These are phyloP conservation scores for Aspergillus cristatus DNA, from an alignment of 495 filamentous ascomycete genomes.

Conservation along the genomic window DNA sequence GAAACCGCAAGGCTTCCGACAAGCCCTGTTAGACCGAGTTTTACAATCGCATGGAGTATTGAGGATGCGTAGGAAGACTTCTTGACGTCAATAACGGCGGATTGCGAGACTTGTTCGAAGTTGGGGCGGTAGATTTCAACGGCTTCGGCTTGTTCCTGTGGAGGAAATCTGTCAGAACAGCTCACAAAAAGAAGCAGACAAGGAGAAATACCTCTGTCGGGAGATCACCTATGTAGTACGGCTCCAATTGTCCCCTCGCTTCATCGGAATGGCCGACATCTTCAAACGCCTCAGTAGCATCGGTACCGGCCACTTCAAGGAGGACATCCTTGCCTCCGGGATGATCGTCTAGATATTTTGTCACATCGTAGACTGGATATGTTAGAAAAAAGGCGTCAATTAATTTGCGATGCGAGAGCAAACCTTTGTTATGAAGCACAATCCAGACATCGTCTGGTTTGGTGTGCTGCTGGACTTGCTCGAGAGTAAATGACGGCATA, in stretches of 20 bases:
- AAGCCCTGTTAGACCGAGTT: constrained; percentile 8
- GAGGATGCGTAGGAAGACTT: not conserved
- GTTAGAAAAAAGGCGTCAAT: not conserved
- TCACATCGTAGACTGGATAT: constrained; percentile 40
- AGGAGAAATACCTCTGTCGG: constrained; percentile 8
- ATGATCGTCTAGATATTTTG: constrained; percentile 43
- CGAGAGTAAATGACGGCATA: constrained; percentile 12
- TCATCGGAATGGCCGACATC: constrained; percentile 46
- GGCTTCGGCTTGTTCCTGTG: constrained; percentile 12
- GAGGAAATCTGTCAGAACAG: not conserved
- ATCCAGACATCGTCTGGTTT: constrained; percentile 35
- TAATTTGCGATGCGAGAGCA: not conserved
- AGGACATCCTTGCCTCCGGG: constrained; percentile 44
- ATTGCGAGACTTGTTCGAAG: constrained; percentile 14
- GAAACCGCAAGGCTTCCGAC: constrained; percentile 5
- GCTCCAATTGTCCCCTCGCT: constrained; percentile 22
- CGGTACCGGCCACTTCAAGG: constrained; percentile 38
- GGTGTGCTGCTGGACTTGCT: constrained; percentile 16
- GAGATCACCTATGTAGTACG: constrained; percentile 15
- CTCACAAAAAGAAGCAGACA: not conserved
- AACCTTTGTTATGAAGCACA: constrained; percentile 39
- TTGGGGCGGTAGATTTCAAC: constrained; percentile 14
- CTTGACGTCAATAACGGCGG: constrained; percentile 10
- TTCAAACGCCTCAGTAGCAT: constrained; percentile 44
- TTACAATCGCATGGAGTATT: constrained; percentile 1